Evolutionary conservation across 2,329 filamentous ascomycete genomes (phyloP).

Genomic region (Aspergillus tamarii): DNA sequence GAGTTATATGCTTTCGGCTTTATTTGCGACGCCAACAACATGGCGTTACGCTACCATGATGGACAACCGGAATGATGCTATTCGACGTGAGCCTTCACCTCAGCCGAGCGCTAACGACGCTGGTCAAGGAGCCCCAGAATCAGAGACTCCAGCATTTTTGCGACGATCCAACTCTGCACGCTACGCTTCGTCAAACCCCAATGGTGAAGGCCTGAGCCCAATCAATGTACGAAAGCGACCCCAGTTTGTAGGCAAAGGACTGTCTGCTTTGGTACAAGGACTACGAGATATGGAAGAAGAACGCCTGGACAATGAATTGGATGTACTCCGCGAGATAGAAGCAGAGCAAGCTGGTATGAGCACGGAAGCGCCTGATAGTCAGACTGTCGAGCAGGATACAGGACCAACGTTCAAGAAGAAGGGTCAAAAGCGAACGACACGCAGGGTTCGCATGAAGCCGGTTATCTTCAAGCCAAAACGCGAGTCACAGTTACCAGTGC

Average conservation of each 20-base stretch:
- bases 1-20: slow-evolving; percentile 48
- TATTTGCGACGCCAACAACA: slow-evolving; percentile 51
- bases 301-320: slow-evolving; percentile 46
- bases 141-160: slow-evolving; percentile 45
- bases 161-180: slow-evolving; percentile 41
- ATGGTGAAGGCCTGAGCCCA: slow-evolving; percentile 37
- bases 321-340: slow-evolving; percentile 50
- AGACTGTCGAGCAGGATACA: slow-evolving; percentile 24
- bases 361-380: slow-evolving; percentile 43
- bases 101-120: slow-evolving; percentile 9
- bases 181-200: slow-evolving; percentile 21
- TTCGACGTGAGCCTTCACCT: slow-evolving; percentile 3
- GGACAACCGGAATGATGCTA: slow-evolving; percentile 32
- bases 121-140: slow-evolving; percentile 24
- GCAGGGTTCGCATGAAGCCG: slow-evolving; percentile 48
- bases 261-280: slow-evolving; percentile 44
- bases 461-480: slow-evolving; percentile 34
- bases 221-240: slow-evolving; percentile 40
- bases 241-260: slow-evolving; percentile 42
- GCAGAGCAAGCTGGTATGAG: slow-evolving; percentile 33
- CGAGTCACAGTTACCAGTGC: slow-evolving; percentile 26
- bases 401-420: slow-evolving; percentile 49
- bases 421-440: slow-evolving; percentile 53
- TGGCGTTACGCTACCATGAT: slow-evolving; percentile 47
- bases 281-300: slow-evolving; percentile 47